Conservation (phyloP, 2,329 filamentous ascomycete genomes). For the Hymenoscyphus linearis region DNA sequence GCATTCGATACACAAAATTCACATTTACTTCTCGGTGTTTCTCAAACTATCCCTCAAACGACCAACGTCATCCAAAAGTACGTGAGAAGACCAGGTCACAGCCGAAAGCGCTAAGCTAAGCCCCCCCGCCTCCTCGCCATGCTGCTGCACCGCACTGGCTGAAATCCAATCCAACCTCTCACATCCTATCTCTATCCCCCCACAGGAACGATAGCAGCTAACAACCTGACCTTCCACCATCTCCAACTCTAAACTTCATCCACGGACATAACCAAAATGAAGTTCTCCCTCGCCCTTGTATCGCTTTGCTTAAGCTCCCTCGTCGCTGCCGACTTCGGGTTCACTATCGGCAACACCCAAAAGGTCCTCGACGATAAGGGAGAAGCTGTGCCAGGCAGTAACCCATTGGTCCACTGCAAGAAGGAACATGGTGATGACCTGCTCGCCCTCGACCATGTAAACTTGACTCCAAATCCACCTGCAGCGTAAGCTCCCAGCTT, state of each 20-base stretch:
- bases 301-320: constrained; percentile 27
- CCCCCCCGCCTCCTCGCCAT: not conserved
- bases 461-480: constrained; percentile 82
- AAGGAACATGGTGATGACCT: constrained; percentile 63
- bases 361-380: constrained; percentile 44
- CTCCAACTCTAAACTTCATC: constrained; percentile 6
- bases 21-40: not conserved
- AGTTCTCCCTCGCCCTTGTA: constrained; percentile 26
- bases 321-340: constrained; percentile 38
- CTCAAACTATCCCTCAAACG: not conserved
- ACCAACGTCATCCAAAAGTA: not conserved
- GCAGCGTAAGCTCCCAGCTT: constrained; percentile 57
- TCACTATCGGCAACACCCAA: constrained; percentile 43
- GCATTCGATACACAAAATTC: not conserved
- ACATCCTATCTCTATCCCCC: not conserved
- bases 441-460: constrained; percentile 70
- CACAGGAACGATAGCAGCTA: not conserved
- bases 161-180: constrained; percentile 7
- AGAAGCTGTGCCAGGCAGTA: constrained; percentile 56
- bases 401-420: constrained; percentile 74
- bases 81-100: not conserved
- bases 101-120: not conserved
- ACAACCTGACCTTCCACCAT: not conserved
- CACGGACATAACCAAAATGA: constrained; percentile 24
- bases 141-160: not conserved